A percentile compares a stretch with the other conserved stretches of the same genome.
phyloP scores from a whole-genome alignment of 2,329 filamentous ascomycete species.

The Acrodontium crateriforme region DNA sequence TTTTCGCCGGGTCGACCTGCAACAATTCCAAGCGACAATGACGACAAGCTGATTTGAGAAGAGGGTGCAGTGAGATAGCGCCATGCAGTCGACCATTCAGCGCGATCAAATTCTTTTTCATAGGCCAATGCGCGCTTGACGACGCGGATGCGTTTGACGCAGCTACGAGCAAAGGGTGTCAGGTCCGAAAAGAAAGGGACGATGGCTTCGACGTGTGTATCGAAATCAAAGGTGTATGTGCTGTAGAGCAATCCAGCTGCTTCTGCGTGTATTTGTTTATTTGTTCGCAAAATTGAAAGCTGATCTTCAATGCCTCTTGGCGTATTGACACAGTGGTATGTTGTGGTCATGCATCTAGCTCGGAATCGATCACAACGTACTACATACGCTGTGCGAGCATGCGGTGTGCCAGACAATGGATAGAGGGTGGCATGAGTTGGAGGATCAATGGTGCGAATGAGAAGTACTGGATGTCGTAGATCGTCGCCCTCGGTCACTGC shows the following conservation, averaged over 20 bases:
- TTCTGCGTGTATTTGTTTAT: constrained; percentile 39
- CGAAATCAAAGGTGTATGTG: constrained; percentile 45
- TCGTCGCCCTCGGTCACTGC: constrained; percentile 8
- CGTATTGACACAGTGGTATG: constrained; percentile 39
- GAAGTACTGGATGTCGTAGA: constrained; percentile 21
- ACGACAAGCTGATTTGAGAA: constrained; percentile 24
- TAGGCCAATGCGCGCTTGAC: constrained; percentile 43
- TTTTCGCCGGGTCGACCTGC: constrained; percentile 35
- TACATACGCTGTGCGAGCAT: constrained; percentile 25
- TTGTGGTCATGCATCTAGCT: constrained; percentile 35
- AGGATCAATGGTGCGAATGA: constrained; percentile 32
- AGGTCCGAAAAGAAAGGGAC: constrained; percentile 47
- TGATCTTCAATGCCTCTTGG: constrained; percentile 22
- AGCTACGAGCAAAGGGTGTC: constrained; percentile 32
- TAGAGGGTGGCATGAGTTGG: constrained; percentile 14
- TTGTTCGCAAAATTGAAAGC: constrained; percentile 16
- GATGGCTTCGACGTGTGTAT: constrained; percentile 45
- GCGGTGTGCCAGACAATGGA: constrained; percentile 11
- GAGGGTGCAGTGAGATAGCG: constrained; percentile 27
- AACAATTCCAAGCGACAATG: constrained; percentile 37
- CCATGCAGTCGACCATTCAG: constrained; percentile 42
- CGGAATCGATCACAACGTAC: constrained; percentile 29
- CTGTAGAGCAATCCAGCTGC: constrained; percentile 43
- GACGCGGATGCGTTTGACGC: constrained; percentile 38
- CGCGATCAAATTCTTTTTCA: constrained; percentile 41